phyloP scores from a whole-genome alignment of 2,329 filamentous ascomycete genomes.

The Alternaria sp. region DNA sequence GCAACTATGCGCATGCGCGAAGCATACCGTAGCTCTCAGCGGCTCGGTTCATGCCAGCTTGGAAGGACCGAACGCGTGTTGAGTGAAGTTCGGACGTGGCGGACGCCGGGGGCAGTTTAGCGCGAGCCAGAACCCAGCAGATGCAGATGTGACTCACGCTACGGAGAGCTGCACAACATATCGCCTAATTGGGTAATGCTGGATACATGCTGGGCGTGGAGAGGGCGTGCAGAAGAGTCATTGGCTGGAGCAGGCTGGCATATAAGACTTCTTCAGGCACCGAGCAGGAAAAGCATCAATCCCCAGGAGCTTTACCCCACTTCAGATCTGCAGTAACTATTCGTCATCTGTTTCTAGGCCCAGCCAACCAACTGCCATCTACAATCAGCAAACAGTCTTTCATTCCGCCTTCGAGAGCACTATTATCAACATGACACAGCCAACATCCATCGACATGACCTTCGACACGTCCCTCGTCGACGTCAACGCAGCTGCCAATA shows the following conservation, averaged over 20 bases:
- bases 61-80: background rate
- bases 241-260: slow-evolving; percentile 24
- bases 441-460: slow-evolving; percentile 43
- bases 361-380: background rate
- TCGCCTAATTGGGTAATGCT: slow-evolving; percentile 28
- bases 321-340: background rate
- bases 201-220: slow-evolving; percentile 20
- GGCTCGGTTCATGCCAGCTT: background rate
- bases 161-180: slow-evolving; percentile 34
- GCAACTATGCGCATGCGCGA: background rate
- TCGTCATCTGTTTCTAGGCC: background rate
- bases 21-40: background rate
- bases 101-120: slow-evolving; percentile 12
- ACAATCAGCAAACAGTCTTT: background rate
- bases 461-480: slow-evolving; percentile 50
- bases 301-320: slow-evolving; percentile 12
- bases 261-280: slow-evolving; percentile 19
- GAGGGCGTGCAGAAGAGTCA: slow-evolving; percentile 21
- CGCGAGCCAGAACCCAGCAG: slow-evolving; percentile 5
- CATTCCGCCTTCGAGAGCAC: background rate
- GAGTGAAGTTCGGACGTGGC: slow-evolving; percentile 1
- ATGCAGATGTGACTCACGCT: slow-evolving; percentile 41
- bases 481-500: slow-evolving; percentile 26
- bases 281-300: slow-evolving; percentile 3
- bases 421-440: slow-evolving; percentile 42